Conservation (phyloP, 108 stramenopile genomes). For the Pseudonitzschia multiseries region DNA sequence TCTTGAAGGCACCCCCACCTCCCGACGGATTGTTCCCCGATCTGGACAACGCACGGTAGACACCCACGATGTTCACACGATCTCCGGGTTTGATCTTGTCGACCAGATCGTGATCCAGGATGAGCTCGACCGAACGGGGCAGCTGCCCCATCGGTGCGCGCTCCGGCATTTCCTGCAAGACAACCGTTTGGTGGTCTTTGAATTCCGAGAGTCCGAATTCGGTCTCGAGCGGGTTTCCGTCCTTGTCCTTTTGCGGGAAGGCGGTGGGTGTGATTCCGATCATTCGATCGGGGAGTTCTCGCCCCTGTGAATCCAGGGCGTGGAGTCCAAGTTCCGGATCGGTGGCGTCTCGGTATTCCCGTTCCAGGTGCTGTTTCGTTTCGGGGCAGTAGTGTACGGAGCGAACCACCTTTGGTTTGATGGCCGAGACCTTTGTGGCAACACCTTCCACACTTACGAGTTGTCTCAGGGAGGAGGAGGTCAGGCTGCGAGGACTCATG, state of each 20-base stretch:
- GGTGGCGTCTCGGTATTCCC: conserved; percentile 95
- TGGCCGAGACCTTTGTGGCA: conserved; percentile 93
- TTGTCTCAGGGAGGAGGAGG: conserved; percentile 59
- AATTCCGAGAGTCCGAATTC: conserved; percentile 94
- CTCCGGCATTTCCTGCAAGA: conserved; percentile 96
- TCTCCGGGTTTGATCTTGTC: conserved; percentile 98
- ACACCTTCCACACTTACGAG: conserved; percentile 98
- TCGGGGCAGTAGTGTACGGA: conserved; percentile 96
- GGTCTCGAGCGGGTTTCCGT: conserved; percentile 92
- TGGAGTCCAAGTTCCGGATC: conserved; percentile 91
- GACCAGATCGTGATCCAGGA: conserved; percentile 92
- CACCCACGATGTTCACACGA: conserved; percentile 88
- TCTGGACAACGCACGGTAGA: conserved; percentile 87
- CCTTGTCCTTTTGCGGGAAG: conserved; percentile 90
- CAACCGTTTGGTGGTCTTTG: conserved; percentile 97
- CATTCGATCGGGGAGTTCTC: conserved; percentile 73
- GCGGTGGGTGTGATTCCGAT: conserved; percentile 78
- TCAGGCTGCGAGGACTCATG: conserved; percentile 69
- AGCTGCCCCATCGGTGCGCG: conserved; percentile 98
- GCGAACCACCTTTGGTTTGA: conserved; percentile 96
- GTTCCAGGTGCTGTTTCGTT: conserved; percentile 72
- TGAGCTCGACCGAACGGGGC: conserved; percentile 91
- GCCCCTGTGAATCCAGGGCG: conserved; percentile 68
- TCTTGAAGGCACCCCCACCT: conserved; percentile 83
- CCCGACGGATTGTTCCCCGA: conserved; percentile 28